Base-by-base conservation (phyloP, 176 grass and related monocot genomes). In the Poa annua region DNA sequence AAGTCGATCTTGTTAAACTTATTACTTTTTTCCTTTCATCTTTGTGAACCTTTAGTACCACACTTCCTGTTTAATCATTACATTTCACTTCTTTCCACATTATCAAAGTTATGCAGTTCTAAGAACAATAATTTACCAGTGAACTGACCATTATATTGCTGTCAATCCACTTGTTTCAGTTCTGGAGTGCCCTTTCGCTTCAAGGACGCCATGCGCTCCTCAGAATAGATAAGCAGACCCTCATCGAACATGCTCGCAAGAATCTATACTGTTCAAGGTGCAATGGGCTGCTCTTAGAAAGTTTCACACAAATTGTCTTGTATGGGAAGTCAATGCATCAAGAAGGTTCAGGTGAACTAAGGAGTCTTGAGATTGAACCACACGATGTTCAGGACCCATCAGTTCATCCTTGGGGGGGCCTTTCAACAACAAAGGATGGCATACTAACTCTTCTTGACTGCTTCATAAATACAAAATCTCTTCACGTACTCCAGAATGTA, bases 211-310 rank as follows among this genome's bases (percentile, higher is more conserved):
- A 88, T 51, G 89, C 86, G 45, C 86, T 97, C 54, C 87, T 97
- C 41, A 89, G 85, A 80, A 92, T 97, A 47, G 95, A 97, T 92
- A 97, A 97, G 35, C 95, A 94, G 52, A 83, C 95, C 59, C 86
- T 97, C n/a, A 92, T 94, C 49, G 95, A 97, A 68, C 95, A 97
- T 86, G 90, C 86, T 77, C 84, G 92, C 41, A 97, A 92, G 79
- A 97, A 94, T 83, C 87, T 94, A 32, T 97, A 97, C 71, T 97
- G 95, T 63, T 97, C 95, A 80, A 90, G 95, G 65, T 97, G 95
- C 81, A 97, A 97, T 84, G 95, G 95, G 14, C 51, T 97, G 72
- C 92, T 97, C 74, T 61, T 97, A 79, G 92, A 94, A 74, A 90
- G 86, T 74, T 97, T 97, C 88, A 87, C 90, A 83, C 95, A 98